phyloP scores from a whole-genome alignment of 352 stramenopile genomes.

The Globisporangium canariense region DNA sequence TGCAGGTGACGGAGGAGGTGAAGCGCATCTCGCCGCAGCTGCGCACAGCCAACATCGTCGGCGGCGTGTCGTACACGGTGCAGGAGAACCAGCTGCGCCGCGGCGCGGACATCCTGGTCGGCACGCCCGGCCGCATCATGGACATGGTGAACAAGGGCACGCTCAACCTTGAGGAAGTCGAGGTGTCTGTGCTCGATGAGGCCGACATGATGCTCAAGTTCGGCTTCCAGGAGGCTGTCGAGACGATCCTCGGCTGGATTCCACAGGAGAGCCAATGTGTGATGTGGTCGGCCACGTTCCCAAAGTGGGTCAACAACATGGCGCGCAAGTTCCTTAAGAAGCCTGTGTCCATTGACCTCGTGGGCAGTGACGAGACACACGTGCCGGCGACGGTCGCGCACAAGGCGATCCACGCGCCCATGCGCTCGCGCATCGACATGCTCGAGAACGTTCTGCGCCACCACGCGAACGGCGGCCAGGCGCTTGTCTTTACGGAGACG shows the following conservation, averaged over 20 bases:
- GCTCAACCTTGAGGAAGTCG: constrained; percentile 87
- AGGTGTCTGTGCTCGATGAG: constrained; percentile 94
- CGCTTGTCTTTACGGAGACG: constrained; percentile 97
- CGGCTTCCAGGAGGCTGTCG: constrained; percentile 97
- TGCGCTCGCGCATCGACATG: constrained; percentile 57
- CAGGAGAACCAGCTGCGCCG: constrained; percentile 90
- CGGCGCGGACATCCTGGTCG: constrained; percentile 93
- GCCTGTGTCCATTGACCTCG: constrained; percentile 93
- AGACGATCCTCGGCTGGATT: constrained; percentile 90
- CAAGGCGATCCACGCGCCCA: constrained; percentile 90
- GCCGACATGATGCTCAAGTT: constrained; percentile 99
- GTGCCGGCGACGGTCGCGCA: constrained; percentile 87
- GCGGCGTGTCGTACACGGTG: constrained; percentile 90
- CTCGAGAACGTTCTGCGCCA: constrained; percentile 70
- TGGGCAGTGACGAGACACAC: constrained; percentile 84
- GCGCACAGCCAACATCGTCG: constrained; percentile 89
- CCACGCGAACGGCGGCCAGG: constrained; percentile 63
- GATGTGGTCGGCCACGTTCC: constrained; percentile 96
- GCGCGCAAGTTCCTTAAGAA: constrained; percentile 91
- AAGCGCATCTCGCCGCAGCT: constrained; percentile 87
- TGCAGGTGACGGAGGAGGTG: constrained; percentile 94
- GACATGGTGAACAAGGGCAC: constrained; percentile 94
- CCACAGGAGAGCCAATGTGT: constrained; percentile 86
- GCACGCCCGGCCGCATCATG: constrained; percentile 96
- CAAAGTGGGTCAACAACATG: constrained; percentile 94